Evolutionary conservation across 2,329 filamentous ascomycete genomes (phyloP).

Genomic region (Talaromyces sp.): DNA sequence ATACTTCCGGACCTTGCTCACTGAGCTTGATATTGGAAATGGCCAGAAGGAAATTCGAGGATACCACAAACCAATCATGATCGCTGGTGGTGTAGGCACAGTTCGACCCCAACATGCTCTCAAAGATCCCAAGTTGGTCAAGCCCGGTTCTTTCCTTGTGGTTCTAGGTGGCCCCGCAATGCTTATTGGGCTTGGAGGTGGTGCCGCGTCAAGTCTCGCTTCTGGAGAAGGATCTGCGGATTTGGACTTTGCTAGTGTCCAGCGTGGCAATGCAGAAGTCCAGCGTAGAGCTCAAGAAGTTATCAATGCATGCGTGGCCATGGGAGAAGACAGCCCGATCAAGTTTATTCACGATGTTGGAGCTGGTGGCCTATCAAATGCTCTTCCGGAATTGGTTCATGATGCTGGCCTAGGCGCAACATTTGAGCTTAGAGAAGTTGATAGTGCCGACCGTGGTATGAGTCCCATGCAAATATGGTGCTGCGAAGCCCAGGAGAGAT

Average conservation of each 20-base stretch:
- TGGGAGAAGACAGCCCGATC: constrained; percentile 82
- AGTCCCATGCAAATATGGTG: constrained; percentile 97
- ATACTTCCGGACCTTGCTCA: constrained; percentile 85
- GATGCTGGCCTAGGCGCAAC: constrained; percentile 86
- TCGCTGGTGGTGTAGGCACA: constrained; percentile 90
- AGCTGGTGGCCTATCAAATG: constrained; percentile 79
- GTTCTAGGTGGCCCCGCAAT: constrained; percentile 95
- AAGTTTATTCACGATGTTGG: constrained; percentile 97
- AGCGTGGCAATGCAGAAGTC: constrained; percentile 94
- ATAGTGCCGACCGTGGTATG: constrained; percentile 85
- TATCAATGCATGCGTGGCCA: constrained; percentile 84
- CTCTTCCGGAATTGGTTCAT: constrained; percentile 82
- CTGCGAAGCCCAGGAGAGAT: constrained; percentile 93
- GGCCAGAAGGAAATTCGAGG: constrained; percentile 69
- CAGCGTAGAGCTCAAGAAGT: constrained; percentile 95
- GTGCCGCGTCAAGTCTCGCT: constrained; percentile 85
- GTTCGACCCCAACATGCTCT: constrained; percentile 86
- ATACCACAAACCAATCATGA: constrained; percentile 98
- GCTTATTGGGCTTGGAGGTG: constrained; percentile 93
- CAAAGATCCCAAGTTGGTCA: constrained; percentile 73
- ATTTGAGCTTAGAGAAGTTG: constrained; percentile 91
- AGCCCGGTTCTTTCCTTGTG: constrained; percentile 81
- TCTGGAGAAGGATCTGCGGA: constrained; percentile 86
- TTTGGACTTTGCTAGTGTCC: constrained; percentile 93
- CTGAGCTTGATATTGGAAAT: constrained; percentile 57